Conservation (phyloP, 202 grass and related monocot genomes). For the Sporobolus alterniflorus region DNA sequence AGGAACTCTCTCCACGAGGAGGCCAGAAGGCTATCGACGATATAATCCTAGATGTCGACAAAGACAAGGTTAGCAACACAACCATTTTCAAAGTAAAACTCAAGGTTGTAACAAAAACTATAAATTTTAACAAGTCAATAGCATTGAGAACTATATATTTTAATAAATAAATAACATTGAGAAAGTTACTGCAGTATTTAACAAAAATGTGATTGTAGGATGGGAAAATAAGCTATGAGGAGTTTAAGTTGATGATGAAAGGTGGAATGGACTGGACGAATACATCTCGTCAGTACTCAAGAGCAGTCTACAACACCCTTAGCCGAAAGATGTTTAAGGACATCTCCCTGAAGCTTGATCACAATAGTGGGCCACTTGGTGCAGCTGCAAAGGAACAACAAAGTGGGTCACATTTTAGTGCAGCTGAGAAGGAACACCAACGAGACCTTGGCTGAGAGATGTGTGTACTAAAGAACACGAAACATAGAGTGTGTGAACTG, state of each 20-base stretch:
- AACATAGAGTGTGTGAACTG: conserved; percentile 4
- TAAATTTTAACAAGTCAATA: not conserved
- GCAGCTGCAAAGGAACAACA: conserved; percentile 11
- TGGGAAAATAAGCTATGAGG: conserved; percentile 78
- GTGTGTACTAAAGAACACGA: conserved; percentile 3
- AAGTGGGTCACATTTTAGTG: not conserved
- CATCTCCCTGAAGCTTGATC: conserved; percentile 45
- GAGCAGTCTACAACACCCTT: conserved; percentile 58
- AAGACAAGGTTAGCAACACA: conserved; percentile 53
- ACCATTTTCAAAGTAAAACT: not conserved
- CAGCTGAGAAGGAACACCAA: conserved; percentile 19
- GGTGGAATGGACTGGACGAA: conserved; percentile 75
- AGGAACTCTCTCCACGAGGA: conserved; percentile 52
- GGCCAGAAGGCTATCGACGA: conserved; percentile 57
- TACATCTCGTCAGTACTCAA: conserved; percentile 64
- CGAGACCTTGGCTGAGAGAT: conserved; percentile 24
- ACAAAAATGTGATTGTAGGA: conserved; percentile 39
- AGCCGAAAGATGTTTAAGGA: conserved; percentile 70
- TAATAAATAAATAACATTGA: not conserved
- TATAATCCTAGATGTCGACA: conserved; percentile 68
- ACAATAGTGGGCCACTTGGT: not conserved
- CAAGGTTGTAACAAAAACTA: not conserved
- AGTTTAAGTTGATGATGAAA: conserved; percentile 78
- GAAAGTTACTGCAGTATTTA: not conserved
- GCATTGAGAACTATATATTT: not conserved